phyloP scores from a whole-genome alignment of 1,284 basidiomycete genomes.

The Schizophyllum commune region DNA sequence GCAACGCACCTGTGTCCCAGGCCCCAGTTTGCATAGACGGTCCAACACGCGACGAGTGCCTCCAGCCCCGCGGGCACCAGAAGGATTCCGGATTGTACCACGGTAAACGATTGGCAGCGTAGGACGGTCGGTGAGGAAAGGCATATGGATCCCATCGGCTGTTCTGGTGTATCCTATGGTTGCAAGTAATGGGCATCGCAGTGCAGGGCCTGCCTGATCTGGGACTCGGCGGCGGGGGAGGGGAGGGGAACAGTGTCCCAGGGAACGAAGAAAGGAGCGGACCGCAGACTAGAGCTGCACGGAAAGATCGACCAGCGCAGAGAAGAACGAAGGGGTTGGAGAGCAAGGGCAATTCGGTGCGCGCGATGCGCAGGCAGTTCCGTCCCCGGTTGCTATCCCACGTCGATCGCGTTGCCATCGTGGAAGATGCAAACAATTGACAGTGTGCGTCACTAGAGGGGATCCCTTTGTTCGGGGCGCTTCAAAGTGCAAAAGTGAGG shows the following conservation, averaged over 20 bases:
- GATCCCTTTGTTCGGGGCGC: too few species aligned
- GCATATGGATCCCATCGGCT: constrained; percentile 41
- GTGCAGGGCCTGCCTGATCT: neutral
- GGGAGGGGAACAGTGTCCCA: neutral
- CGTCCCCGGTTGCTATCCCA: neutral
- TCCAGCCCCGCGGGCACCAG: constrained; percentile 60
- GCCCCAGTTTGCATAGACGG: constrained; percentile 44
- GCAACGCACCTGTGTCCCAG: constrained; percentile 40
- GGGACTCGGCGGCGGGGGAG: neutral
- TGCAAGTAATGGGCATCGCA: constrained; percentile 13
- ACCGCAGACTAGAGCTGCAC: neutral
- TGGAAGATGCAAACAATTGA: neutral
- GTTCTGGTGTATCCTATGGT: constrained; percentile 1
- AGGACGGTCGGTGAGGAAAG: constrained; percentile 63
- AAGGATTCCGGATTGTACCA: constrained; percentile 39
- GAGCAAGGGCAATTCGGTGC: neutral
- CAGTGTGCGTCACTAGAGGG: too few species aligned
- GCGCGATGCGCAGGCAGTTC: neutral
- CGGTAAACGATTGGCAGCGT: constrained; percentile 54
- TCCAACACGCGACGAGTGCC: constrained; percentile 44
- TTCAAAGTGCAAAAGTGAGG: too few species aligned
- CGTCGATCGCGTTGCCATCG: neutral
- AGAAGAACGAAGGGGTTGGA: neutral
- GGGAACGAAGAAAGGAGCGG: neutral
- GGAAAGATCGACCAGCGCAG: neutral